phyloP scores from a whole-genome alignment of 257 asterid genomes.

The Solanum neorickii region DNA sequence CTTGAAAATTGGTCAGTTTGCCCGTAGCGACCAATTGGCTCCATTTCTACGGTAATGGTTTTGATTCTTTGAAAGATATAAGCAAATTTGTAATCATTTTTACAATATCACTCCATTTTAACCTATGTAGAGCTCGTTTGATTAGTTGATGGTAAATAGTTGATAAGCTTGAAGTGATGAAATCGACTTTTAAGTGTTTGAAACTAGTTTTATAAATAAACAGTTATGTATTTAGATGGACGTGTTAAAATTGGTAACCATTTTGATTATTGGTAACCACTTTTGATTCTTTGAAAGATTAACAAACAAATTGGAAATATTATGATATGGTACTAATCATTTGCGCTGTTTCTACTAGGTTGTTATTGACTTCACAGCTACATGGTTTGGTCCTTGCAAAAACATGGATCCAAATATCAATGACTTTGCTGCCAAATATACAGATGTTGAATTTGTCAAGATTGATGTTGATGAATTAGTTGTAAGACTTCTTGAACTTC shows the following conservation, averaged over 20 bases:
- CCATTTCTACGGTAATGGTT: background rate
- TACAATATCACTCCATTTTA: background rate
- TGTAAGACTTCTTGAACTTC: constrained; percentile 18
- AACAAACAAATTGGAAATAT: background rate
- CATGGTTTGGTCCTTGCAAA: constrained; percentile 72
- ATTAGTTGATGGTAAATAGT: background rate
- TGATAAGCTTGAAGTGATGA: background rate
- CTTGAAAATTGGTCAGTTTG: too few species aligned
- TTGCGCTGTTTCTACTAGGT: constrained; percentile 21
- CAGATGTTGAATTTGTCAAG: constrained; percentile 57
- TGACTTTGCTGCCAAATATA: constrained; percentile 39
- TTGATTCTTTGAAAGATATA: constrained; percentile 18
- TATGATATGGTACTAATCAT: background rate
- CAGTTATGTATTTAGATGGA: background rate
- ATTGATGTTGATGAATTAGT: constrained; percentile 54
- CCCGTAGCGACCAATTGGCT: too few species aligned
- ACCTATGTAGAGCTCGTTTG: background rate
- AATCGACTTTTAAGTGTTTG: too few species aligned
- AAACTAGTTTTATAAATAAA: background rate
- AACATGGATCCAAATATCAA: constrained; percentile 33
- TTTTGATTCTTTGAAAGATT: constrained; percentile 3
- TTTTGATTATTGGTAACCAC: too few species aligned
- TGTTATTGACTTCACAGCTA: constrained; percentile 58
- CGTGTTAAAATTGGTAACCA: background rate
- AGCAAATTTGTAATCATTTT: constrained; percentile 8